Conservation (phyloP, 1,284 basidiomycete species). For the Boletus hoseneyae region DNA sequence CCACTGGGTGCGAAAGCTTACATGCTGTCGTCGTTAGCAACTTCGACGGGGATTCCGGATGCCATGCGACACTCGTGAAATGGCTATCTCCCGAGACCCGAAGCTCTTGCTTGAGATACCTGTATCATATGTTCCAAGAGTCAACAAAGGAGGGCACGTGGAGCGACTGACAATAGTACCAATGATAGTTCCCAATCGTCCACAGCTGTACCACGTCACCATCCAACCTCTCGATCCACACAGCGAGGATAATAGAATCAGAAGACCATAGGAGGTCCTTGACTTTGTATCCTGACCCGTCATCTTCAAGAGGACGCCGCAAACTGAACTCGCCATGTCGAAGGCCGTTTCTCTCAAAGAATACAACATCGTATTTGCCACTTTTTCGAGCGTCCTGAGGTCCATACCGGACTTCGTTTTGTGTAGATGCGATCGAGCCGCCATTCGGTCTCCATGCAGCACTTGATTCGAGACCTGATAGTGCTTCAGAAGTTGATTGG, state of each 20-base stretch:
- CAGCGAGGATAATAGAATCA: conserved; percentile 81
- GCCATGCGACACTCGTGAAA: conserved; percentile 79
- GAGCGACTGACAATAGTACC: conserved; percentile 45
- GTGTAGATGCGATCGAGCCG: conserved; percentile 79
- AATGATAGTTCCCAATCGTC: conserved; percentile 95
- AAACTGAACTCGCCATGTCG: conserved; percentile 88
- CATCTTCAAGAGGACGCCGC: conserved; percentile 39
- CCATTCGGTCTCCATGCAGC: conserved; percentile 91
- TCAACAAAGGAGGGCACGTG: neutral
- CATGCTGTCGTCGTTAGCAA: conserved; percentile 69
- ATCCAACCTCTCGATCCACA: conserved; percentile 76
- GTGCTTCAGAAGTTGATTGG: conserved; percentile 82
- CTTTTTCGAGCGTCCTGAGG: conserved; percentile 66
- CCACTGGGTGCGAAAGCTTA: conserved; percentile 36
- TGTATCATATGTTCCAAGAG: conserved; percentile 28
- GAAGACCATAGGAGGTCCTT: conserved; percentile 84
- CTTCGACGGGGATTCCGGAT: conserved; percentile 75
- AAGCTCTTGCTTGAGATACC: conserved; percentile 92
- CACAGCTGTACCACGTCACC: conserved; percentile 91
- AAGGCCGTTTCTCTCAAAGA: conserved; percentile 94
- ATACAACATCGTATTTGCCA: conserved; percentile 84
- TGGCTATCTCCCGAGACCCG: conserved; percentile 47
- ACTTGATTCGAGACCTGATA: conserved; percentile 78
- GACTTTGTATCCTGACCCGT: conserved; percentile 64
- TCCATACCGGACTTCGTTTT: conserved; percentile 72